phyloP scores from a whole-genome alignment of 331 rosid species.

The Quercus tomentella region DNA sequence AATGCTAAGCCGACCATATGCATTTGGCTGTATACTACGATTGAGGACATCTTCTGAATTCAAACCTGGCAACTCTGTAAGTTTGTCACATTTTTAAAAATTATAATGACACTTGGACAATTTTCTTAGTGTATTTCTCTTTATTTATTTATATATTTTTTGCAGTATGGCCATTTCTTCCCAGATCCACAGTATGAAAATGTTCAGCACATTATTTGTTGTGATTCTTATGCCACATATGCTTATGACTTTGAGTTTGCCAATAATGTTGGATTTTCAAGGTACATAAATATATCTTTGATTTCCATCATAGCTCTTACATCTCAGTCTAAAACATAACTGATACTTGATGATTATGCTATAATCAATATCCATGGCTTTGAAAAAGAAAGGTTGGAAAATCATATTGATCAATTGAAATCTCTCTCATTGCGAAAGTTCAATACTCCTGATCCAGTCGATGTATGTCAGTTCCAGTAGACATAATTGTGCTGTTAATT shows the following conservation, averaged over 20 bases:
- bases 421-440: neutral
- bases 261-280: constrained; percentile 80
- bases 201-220: constrained; percentile 95
- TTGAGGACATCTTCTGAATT: constrained; percentile 90
- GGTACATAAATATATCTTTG: constrained; percentile 39
- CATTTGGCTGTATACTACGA: constrained; percentile 84
- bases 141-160: constrained; percentile 12
- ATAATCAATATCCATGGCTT: neutral
- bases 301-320: constrained; percentile 3
- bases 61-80: constrained; percentile 84
- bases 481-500: neutral
- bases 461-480: neutral
- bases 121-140: constrained; percentile 27
- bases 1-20: constrained; percentile 94
- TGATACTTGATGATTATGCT: neutral
- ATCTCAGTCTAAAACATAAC: neutral
- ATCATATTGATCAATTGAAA: neutral
- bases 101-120: constrained; percentile 9
- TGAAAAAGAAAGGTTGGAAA: neutral
- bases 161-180: constrained; percentile 99
- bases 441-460: neutral
- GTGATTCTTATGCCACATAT: constrained; percentile 96
- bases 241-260: constrained; percentile 93
- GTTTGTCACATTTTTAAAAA: constrained; percentile 33
- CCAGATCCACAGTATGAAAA: constrained; percentile 98